Conservation (phyloP, 768 basidiomycete species). For the Agaricus subrufescens region DNA sequence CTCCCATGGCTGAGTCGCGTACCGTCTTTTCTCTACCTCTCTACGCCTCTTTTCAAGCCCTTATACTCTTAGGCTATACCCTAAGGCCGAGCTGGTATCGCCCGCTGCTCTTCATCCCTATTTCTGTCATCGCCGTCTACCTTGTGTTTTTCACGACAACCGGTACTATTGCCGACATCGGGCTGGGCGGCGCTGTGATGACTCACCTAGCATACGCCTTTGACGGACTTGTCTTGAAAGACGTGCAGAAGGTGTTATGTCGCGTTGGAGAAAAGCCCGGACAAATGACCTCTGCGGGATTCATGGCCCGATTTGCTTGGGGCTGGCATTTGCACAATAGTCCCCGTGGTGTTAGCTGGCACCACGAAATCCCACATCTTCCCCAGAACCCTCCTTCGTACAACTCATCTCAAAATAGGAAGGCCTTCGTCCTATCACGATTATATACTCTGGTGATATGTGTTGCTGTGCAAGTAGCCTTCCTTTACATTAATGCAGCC, state of each 20-base stretch:
- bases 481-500: background rate
- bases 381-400: slow-evolving; percentile 15
- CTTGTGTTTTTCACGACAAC: slow-evolving; percentile 24
- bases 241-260: slow-evolving; percentile 15
- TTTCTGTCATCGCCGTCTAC: slow-evolving; percentile 17
- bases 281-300: slow-evolving; percentile 12
- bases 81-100: slow-evolving; percentile 3
- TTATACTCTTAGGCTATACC: slow-evolving; percentile 3
- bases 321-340: slow-evolving; percentile 24
- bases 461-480: background rate
- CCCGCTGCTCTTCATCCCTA: slow-evolving; percentile 8
- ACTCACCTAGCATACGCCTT: slow-evolving; percentile 21
- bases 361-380: slow-evolving; percentile 21
- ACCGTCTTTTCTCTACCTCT: slow-evolving; percentile 4
- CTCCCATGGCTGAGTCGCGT: slow-evolving; percentile 2
- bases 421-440: slow-evolving; percentile 2
- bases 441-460: background rate
- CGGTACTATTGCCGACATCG: slow-evolving; percentile 19
- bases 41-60: background rate
- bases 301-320: slow-evolving; percentile 23
- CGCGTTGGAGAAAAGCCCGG: slow-evolving; percentile 14
- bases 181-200: slow-evolving; percentile 18
- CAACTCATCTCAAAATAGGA: slow-evolving; percentile 11
- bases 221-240: slow-evolving; percentile 24
- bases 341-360: slow-evolving; percentile 31